Evolutionary conservation across 2,329 filamentous ascomycete genomes (phyloP), one percentile per base, ranked within the genome.

Genomic region (Chrysosporium keratinophilum): DNA sequence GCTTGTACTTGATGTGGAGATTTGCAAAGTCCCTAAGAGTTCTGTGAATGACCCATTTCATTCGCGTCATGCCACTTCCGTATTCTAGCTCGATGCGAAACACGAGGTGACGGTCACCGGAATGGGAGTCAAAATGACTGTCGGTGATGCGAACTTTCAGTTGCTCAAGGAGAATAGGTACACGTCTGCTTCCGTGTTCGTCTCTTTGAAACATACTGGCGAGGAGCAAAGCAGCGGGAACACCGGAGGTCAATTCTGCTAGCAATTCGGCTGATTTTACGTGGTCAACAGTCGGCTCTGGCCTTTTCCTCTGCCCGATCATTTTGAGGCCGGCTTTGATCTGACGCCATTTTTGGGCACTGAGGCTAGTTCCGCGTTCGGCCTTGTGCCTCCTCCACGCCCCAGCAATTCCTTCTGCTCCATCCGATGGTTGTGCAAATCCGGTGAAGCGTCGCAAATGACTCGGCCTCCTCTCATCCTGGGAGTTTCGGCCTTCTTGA

Each of bases 201-300:
- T 98, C 93, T 54, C 93, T 81, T 71, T 97, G 93, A 62, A 97
- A 93, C 87, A 97, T 96, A 65, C 90, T 96, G 6, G 93, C 93
- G 50, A 98, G 75, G 70, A 98, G 95, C 55, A 98, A 75, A 17
- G 91, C 93, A 20, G 93, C 93, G 2, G 93, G 93, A 1, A 90
- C 88, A 52, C 89, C 93, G 42, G 93, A 94, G 47, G 93, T 81
- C 37, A 98, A 75, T 69, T 98, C 93, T 1, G 93, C 93, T 80
- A 98, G 91, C 45, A 98, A 76, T 68, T 98, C 93, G 1, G 93
- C 89, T 9, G 91, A 97, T 68, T 97, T 98, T 64, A 87, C 84
- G 65, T 93, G 89, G 67, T 98, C 93, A 57, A 96, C 85, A 43
- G 86, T 85, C 53, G 79, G 78, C 57, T 96, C 88, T 52, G 88